These are phyloP conservation scores for Hygrocybe coccinea DNA, from an alignment of 768 basidiomycete genomes.

Conservation along the genomic window DNA sequence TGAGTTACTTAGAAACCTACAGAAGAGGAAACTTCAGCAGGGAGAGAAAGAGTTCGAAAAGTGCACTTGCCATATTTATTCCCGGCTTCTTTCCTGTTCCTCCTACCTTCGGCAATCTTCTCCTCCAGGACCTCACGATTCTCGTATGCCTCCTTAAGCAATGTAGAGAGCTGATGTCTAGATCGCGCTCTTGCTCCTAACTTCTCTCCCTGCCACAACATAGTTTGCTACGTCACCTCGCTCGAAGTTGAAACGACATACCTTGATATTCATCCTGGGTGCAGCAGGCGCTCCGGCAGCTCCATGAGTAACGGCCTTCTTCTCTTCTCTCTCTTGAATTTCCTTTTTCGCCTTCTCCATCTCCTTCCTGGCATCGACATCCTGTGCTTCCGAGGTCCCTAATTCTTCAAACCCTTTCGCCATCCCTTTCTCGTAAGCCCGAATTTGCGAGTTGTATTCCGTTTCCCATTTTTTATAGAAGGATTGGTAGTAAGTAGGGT, in stretches of 20 bases:
- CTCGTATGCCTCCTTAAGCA: conserved; percentile 76
- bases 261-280: conserved; percentile 82
- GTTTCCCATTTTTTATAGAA: conserved; percentile 70
- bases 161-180: conserved; percentile 73
- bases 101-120: conserved; percentile 69
- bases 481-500: conserved; percentile 60
- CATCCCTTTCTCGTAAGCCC: conserved; percentile 64
- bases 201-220: conserved; percentile 55
- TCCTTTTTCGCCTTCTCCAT: conserved; percentile 75
- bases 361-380: conserved; percentile 65
- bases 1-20: not conserved
- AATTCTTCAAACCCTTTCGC: conserved; percentile 67
- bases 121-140: conserved; percentile 83
- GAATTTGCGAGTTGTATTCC: conserved; percentile 67
- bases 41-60: not conserved
- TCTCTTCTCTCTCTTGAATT: conserved; percentile 69
- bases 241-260: conserved; percentile 31
- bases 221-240: not conserved
- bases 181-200: conserved; percentile 63
- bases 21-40: not conserved
- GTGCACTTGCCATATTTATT: conserved; percentile 77
- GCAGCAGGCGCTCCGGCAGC: conserved; percentile 49
- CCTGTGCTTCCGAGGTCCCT: conserved; percentile 48
- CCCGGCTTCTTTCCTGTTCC: conserved; percentile 84
- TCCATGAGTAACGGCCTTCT: conserved; percentile 68